These are phyloP conservation scores for Penicillium sp. DNA, from an alignment of 2,329 filamentous ascomycete genomes.

Conservation along the genomic window DNA sequence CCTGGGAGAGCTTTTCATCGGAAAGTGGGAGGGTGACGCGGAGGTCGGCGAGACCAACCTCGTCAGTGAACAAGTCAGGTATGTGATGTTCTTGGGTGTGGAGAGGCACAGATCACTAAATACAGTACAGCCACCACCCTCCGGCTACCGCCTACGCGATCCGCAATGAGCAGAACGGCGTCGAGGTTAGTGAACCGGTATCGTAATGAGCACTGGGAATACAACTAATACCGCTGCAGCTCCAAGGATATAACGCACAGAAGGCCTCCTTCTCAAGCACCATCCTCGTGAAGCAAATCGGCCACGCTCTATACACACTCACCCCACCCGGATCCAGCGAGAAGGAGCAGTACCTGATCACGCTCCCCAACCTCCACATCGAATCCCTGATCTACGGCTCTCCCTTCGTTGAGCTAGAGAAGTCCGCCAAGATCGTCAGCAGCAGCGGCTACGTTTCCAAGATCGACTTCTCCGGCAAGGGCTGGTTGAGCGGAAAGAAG, in stretches of 20 bases:
- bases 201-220: not conserved
- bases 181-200: constrained; percentile 50
- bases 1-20: constrained; percentile 89
- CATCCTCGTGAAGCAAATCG: constrained; percentile 93
- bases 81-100: constrained; percentile 5
- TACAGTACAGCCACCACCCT: constrained; percentile 71
- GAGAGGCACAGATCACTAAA: constrained; percentile 6
- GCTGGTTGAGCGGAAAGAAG: constrained; percentile 95
- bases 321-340: constrained; percentile 55
- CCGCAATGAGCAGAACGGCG: constrained; percentile 79
- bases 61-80: constrained; percentile 90
- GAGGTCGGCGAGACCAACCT: constrained; percentile 75
- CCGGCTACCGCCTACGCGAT: constrained; percentile 94
- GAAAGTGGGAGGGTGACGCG: constrained; percentile 78
- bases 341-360: constrained; percentile 81
- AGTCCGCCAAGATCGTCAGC: constrained; percentile 79
- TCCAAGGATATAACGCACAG: constrained; percentile 89
- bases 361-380: constrained; percentile 86
- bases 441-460: constrained; percentile 84
- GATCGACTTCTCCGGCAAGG: constrained; percentile 90
- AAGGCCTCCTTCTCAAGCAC: constrained; percentile 93
- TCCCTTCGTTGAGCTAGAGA: constrained; percentile 89
- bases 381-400: constrained; percentile 76
- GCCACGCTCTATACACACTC: constrained; percentile 80
- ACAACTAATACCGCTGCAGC: constrained; percentile 26